Percentiles rank a stretch among this genome's conserved stretches.
Evolutionary conservation across 139 green algal genomes (phyloP).

Genomic region (Nannochloris sp.): DNA sequence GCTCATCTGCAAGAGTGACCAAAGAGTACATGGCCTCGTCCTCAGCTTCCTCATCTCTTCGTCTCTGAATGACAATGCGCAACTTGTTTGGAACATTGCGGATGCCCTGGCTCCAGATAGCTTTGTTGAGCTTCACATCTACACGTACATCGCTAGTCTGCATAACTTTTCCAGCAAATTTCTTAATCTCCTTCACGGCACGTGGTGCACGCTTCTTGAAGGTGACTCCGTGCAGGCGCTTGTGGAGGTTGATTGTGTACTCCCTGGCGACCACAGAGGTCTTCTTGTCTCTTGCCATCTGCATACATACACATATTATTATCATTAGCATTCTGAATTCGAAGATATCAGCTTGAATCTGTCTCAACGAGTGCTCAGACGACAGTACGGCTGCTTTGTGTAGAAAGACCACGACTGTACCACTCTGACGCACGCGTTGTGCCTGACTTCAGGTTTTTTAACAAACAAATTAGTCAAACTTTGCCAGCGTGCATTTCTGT

Average conservation of each 20-base stretch:
- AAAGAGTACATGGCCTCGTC: conserved; percentile 98
- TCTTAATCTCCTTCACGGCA: conserved; percentile 93
- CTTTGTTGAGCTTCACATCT: conserved; percentile 99
- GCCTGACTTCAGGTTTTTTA: too few relatives aligned
- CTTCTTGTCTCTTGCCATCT: conserved; percentile 63
- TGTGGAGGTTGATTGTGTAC: conserved; percentile 99
- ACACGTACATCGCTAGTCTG: conserved; percentile 90
- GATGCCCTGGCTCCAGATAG: conserved; percentile 90
- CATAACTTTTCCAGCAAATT: conserved; percentile 94
- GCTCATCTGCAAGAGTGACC: conserved; percentile 91
- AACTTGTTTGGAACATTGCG: conserved; percentile 83
- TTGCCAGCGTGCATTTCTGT: too few relatives aligned
- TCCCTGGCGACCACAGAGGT: conserved; percentile 84
- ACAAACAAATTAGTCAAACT: too few relatives aligned
- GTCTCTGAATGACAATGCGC: conserved; percentile 81
- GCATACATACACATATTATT: conserved; percentile 2
- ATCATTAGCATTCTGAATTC: too few relatives aligned
- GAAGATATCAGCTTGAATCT: too few relatives aligned
- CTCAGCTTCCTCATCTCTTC: conserved; percentile 97
- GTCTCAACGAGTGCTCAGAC: too few relatives aligned
- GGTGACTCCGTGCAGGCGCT: conserved; percentile 78
- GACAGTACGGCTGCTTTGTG: too few relatives aligned
- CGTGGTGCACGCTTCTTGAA: conserved; percentile 96
- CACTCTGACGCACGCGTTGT: too few relatives aligned
- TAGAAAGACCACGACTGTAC: too few relatives aligned